A percentile compares a stretch with the other conserved stretches of the same genome.
These are phyloP conservation scores for Starmerella vitae DNA, from an alignment of 805 yeast genomes.

Conservation along the genomic window DNA sequence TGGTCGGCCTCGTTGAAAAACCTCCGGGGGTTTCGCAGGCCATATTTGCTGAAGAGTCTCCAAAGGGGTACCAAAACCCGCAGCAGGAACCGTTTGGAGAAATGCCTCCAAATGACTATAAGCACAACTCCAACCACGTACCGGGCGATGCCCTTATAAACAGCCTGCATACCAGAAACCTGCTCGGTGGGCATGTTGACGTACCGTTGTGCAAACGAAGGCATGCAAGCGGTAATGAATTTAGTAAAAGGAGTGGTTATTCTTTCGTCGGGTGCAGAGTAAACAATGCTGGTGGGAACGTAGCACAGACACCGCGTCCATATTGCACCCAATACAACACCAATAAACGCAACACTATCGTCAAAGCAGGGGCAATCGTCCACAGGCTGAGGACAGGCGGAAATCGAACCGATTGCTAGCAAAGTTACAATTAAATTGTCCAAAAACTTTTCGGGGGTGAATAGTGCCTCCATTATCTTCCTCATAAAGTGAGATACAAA, in stretches of 20 bases:
- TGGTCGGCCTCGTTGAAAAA: slow-evolving; percentile 29
- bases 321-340: slow-evolving; percentile 57
- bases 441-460: background rate
- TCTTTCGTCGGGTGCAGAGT: background rate
- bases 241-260: background rate
- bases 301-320: slow-evolving; percentile 10
- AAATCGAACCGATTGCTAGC: slow-evolving; percentile 3
- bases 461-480: slow-evolving; percentile 32
- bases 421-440: slow-evolving; percentile 7
- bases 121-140: slow-evolving; percentile 45
- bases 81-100: slow-evolving; percentile 55
- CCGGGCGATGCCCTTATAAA: slow-evolving; percentile 29
- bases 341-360: slow-evolving; percentile 83
- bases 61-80: slow-evolving; percentile 47
- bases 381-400: slow-evolving; percentile 48
- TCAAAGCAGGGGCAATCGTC: slow-evolving; percentile 96
- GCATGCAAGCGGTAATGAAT: background rate
- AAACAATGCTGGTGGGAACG: background rate
- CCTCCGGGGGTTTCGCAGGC: slow-evolving; percentile 31
- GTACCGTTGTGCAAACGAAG: background rate
- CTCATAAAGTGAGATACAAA: slow-evolving; percentile 32
- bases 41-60: slow-evolving; percentile 28
- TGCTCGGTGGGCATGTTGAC: background rate
- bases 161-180: background rate
- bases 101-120: slow-evolving; percentile 60